Base-by-base conservation (phyloP, 805 yeast genomes). In the Suhomyces vadensis region DNA sequence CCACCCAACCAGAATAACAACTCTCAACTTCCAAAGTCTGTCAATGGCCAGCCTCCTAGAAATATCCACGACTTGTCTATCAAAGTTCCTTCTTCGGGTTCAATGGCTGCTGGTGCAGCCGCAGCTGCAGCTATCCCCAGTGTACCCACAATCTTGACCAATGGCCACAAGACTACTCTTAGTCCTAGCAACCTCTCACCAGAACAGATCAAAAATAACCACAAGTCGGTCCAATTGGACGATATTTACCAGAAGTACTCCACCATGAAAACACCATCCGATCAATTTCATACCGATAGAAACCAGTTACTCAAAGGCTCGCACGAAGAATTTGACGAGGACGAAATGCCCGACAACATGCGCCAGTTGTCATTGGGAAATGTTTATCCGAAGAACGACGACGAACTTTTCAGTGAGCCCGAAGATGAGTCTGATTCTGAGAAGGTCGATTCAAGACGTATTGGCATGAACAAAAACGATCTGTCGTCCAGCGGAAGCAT, bases 231-330 rank as follows among this genome's bases (percentile, higher is more conserved):
- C n/a, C 72, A 68, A 52, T 58, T 71, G 45, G 67, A 65, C 1
- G 75, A 71, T 41, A 71, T 71, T 21, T 71, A 71, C 51, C 74
- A 69, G 35, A 71, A 71, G 46, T 71, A 71, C 50, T 61, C 67
- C 11, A 64, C 59, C 4, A 65, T 71, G 35, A 57, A 64, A 39
- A 51, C 71, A 6, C 77, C 77, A 2, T 64, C 72, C 6, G 75
- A 69, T 52, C 64, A 63, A 46, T 70, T 68, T 53, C 58, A 63
- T 43, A 49, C 49, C 10, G 56, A 69, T 43, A 56, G 75, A 41
- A 67, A 64, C 52, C 52, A 61, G 42, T 42, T 68, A 11, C 58
- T 70, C 44, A 68, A 69, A 46, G 74, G 74, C 0, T 55, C 67
- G 1, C 59, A 55, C 17, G 74, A 68, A 48, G 57, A 57, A 29